A percentile compares a stretch with the other conserved stretches of the same genome.
Conservation (phyloP, 163 green algal genomes). For the Volvox carteri region DNA sequence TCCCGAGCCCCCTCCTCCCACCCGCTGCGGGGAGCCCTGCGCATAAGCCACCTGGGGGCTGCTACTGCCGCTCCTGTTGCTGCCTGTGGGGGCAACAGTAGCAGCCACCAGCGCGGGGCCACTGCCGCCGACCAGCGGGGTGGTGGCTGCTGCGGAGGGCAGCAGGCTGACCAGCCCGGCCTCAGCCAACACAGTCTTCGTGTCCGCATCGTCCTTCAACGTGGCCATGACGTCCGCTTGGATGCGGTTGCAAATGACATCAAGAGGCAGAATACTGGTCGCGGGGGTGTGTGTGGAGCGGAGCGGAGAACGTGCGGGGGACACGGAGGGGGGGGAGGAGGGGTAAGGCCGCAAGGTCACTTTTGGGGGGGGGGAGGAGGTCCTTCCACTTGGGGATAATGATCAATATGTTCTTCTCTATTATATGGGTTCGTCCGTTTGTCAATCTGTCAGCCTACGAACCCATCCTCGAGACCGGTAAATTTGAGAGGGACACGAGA, state of each 20-base stretch:
- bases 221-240: constrained; percentile 64
- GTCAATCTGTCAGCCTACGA: too few species aligned
- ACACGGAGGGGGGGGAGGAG: background rate
- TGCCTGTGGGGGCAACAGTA: background rate
- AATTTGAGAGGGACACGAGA: too few species aligned
- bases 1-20: too few species aligned
- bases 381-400: too few species aligned
- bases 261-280: constrained; percentile 65
- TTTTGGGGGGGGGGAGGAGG: background rate
- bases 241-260: constrained; percentile 67
- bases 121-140: background rate
- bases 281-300: background rate
- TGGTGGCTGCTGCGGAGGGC: background rate
- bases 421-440: too few species aligned
- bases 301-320: background rate
- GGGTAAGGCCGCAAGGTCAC: background rate
- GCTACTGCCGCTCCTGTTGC: background rate
- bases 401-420: too few species aligned
- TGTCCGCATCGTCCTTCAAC: constrained; percentile 60
- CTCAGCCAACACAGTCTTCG: constrained; percentile 51
- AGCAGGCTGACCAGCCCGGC: constrained; percentile 13
- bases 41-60: background rate
- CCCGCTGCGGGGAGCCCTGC: background rate
- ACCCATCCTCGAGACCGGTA: too few species aligned
- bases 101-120: background rate